phyloP scores from a whole-genome alignment of 1,284 basidiomycete genomes.

The Cronartium quercuum region DNA sequence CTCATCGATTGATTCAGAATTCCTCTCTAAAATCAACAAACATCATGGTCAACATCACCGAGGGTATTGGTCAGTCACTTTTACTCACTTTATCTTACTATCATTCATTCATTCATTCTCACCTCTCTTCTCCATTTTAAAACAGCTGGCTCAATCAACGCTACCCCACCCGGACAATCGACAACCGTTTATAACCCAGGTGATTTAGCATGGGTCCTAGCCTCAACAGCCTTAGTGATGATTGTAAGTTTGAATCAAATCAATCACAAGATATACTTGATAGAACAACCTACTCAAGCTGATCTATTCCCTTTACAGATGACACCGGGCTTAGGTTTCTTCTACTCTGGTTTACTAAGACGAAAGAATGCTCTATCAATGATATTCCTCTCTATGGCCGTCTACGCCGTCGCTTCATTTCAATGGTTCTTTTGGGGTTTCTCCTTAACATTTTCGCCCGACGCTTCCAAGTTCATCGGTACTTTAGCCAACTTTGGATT shows the following conservation, averaged over 20 bases:
- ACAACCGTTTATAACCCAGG: slow-evolving; percentile 26
- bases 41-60: no score
- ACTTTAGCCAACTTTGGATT: slow-evolving; percentile 33
- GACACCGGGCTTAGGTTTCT: slow-evolving; percentile 53
- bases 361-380: slow-evolving; percentile 89
- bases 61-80: no score
- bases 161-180: slow-evolving; percentile 5
- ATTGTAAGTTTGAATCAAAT: slow-evolving; percentile 19
- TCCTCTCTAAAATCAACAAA: no score
- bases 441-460: slow-evolving; percentile 23
- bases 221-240: slow-evolving; percentile 25
- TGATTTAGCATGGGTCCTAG: slow-evolving; percentile 33
- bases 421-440: slow-evolving; percentile 53
- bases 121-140: background rate
- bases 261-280: background rate
- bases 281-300: background rate
- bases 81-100: no score
- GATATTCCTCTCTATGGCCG: slow-evolving; percentile 77
- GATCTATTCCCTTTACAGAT: slow-evolving; percentile 6
- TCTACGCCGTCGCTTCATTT: slow-evolving; percentile 67
- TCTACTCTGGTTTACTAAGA: slow-evolving; percentile 75
- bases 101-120: background rate
- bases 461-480: slow-evolving; percentile 37
- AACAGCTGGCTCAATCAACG: slow-evolving; percentile 29
- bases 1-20: no score